Percentiles rank a stretch among this genome's conserved stretches.
phyloP scores from a whole-genome alignment of 257 asterid species.

The Scutellaria galericulata region DNA sequence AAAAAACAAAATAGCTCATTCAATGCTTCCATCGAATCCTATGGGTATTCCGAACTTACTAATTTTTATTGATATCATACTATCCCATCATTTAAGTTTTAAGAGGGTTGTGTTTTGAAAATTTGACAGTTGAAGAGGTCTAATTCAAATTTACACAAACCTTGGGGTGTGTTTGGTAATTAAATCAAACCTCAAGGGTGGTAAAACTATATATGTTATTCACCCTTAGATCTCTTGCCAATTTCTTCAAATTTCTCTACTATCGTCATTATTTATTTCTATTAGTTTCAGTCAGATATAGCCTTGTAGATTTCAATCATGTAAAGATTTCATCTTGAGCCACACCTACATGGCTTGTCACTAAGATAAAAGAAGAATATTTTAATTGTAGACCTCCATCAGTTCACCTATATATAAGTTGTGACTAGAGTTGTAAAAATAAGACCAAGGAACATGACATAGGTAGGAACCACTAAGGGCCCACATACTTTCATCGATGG shows the following conservation, averaged over 20 bases:
- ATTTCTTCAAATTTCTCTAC: neutral
- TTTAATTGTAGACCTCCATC: neutral
- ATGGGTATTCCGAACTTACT: too few species aligned
- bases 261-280: neutral
- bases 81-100: too few species aligned
- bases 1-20: too few species aligned
- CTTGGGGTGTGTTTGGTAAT: too few species aligned
- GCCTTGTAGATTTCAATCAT: neutral
- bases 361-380: neutral
- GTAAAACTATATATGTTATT: too few species aligned
- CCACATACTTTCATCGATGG: conserved; percentile 5
- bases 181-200: too few species aligned
- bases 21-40: too few species aligned
- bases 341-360: neutral
- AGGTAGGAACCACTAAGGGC: neutral
- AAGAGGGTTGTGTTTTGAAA: too few species aligned
- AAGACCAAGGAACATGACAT: conserved; percentile 1
- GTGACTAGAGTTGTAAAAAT: neutral
- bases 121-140: too few species aligned
- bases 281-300: neutral
- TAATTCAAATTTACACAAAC: too few species aligned
- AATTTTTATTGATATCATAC: too few species aligned
- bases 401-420: neutral
- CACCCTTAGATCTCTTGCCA: too few species aligned
- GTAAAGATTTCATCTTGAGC: neutral